Base-by-base conservation (phyloP, 129 eudicot species). In the Mikania micrantha region DNA sequence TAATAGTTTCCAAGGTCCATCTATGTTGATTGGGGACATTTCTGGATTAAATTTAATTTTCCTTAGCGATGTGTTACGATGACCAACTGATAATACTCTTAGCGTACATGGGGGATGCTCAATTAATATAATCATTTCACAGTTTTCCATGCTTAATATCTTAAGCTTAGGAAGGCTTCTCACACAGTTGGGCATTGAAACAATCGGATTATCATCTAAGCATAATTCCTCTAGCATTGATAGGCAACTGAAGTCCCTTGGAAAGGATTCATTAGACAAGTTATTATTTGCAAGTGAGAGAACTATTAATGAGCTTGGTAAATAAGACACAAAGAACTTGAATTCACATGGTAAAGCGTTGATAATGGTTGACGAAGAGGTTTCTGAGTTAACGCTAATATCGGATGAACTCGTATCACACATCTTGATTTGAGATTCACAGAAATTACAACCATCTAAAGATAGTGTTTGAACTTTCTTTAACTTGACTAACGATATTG, bases 211-310 rank as follows among this genome's bases (percentile, higher is more conserved):
- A n/a, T n/a, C n/a, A n/a, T n/a, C n/a, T n/a, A n/a, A n/a, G n/a
- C n/a, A n/a, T n/a, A n/a, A n/a, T n/a, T n/a, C n/a, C n/a, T n/a
- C n/a, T n/a, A n/a, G n/a, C n/a, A n/a, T 38, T 1, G 40, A 24
- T 25, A 69, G 41, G 56, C 54, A 7, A 54, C 74, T 41, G 1
- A 69, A 9, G 47, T 69, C 66, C 13, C 11, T 9, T 5, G 65
- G 66, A 49, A 69, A 69, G 4, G 66, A 69, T 24, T 69, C 29
- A 15, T 27, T 36, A 7, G 9, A 39, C 20, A 69, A 21, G 10
- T 69, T 56, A 69, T 69, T 69, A 56, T 56, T 39, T 25, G 19
- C 38, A 38, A 69, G 54, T 1, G 66, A 56, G 54, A 69, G 15
- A 0, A 1, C 32, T 56, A 70, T 64, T 56, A 70, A 70, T 9